These are phyloP conservation scores for Sequoiadendron giganteum DNA, from an alignment of 75 land plant genomes.

Conservation along the genomic window DNA sequence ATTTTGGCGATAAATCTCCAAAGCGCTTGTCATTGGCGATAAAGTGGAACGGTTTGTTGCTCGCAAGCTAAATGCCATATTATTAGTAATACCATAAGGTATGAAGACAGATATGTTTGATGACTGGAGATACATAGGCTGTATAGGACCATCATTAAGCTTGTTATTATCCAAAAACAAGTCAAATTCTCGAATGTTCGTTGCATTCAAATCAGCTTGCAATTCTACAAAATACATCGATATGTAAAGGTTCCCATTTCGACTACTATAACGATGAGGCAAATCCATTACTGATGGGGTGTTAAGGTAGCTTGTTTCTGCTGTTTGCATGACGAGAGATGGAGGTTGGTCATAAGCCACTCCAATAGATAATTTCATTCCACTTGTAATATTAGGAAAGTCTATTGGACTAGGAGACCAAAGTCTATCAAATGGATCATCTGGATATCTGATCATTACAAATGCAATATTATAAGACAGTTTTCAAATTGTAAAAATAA, in stretches of 20 bases:
- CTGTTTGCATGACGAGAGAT: conserved; percentile 15
- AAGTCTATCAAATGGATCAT: conserved; percentile 20
- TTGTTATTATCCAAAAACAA: not conserved
- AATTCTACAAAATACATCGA: conserved; percentile 6
- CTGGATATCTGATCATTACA: conserved; percentile 14
- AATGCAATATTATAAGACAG: not conserved
- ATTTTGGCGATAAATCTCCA: not conserved
- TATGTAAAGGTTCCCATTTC: not conserved
- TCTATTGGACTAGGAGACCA: not conserved
- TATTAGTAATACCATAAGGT: not conserved
- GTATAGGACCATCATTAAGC: not conserved
- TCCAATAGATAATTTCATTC: not conserved
- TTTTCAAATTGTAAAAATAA: no score
- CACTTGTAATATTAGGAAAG: not conserved
- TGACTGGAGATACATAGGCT: not conserved
- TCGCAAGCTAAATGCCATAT: not conserved
- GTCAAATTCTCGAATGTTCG: not conserved
- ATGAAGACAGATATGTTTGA: not conserved
- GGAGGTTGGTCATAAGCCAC: conserved; percentile 6
- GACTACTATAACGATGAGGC: fast-evolving
- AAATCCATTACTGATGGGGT: not conserved
- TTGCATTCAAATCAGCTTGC: not conserved
- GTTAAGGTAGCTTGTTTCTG: not conserved
- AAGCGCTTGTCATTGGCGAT: not conserved
- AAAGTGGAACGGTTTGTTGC: conserved; percentile 1